Evolutionary conservation across 2,329 filamentous ascomycete genomes (phyloP), one percentile per base, ranked within the genome.

Genomic region (Fusarium sulawesiense): DNA sequence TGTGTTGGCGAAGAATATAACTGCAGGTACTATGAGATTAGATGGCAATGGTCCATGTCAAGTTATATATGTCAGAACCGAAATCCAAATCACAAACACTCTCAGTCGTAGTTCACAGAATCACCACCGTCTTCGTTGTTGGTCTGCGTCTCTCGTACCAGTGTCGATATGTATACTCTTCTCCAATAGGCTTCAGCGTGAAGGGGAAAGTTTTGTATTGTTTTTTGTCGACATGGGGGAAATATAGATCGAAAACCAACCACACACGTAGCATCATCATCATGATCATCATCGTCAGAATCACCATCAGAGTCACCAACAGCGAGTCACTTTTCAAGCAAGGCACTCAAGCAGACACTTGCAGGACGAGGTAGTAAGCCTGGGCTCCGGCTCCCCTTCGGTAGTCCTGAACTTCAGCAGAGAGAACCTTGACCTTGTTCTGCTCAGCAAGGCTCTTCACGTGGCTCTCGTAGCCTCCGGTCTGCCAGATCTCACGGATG

Each of bases 401-500:
- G 60, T 79, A 79, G 60, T 79, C 77, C 60, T 77, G 75, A 20
- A 79, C 51, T 46, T 77, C 73, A 11, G 75, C 70, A 54, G 72
- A 74, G 37, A 79, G 44, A 27, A 78, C 49, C 62, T 76, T 71
- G 53, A 75, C 66, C 71, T 75, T 75, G 49, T 73, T 75, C 25
- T 77, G 68, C 23, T 73, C 73, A 30, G 60, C 75, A 7, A 73
- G 64, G 32, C 30, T 58, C 59, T 73, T 73, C 51, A 86, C 80
- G 61, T 84, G 81, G 6, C 74, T 76, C 71, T 83, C 78, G 73
- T 83, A 88, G 0, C 85, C 85, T 4, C 79, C 82, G 3, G 78
- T 77, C 47, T 80, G 73, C 83, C 84, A 88, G 56, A 87, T 83
- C 40, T 80, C 81, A 21, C 83, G 81, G 7, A 86, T 76, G 7